Evolutionary conservation across 2,329 filamentous ascomycete genomes (phyloP), one percentile per base, ranked within the genome.

Genomic region (Colletotrichum tabaci): DNA sequence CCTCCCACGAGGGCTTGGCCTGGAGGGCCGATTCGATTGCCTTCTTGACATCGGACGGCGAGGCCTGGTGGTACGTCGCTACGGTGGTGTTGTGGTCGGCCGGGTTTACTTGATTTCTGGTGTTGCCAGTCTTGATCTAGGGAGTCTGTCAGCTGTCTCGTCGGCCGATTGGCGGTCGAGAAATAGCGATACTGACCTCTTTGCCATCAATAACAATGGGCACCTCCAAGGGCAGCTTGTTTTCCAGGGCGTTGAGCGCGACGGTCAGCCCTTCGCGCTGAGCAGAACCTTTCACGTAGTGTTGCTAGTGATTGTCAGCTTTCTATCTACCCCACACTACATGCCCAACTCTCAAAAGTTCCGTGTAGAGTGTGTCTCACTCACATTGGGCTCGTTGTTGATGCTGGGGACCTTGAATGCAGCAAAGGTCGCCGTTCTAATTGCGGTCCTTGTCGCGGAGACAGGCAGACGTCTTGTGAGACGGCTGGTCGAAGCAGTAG

Each of bases 321-420:
- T 52, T 44, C 47, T 23, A 38, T 38, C 9, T 35, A 46, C 38
- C 26, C 47, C 38, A 61, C 50, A 21, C 35, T 38, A 38, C 35
- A 30, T n/a, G 9, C 38, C 63, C 26, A 30, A 35, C 49, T 40
- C 23, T 4, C 23, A 7, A 30, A 30, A 53, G 65, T 46, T 44
- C 44, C 53, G 61, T 66, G 67, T 15, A 9, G 49, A 63, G 71
- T 50, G 47, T 63, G 71, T 50, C 42, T 21, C n/a, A 87, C 94
- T 82, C 83, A 98, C 95, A 81, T 98, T 99, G n/a, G 94, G 94
- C 85, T 99, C 96, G 81, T 99, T 99, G 80, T 90, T 86, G 77
- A 98, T 90, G 74, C 91, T 91, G 61, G 96, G 96, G 62, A 95
- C 89, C 86, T 94, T 96, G 89, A 98, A 98, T 73, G 90, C 88